Evolutionary conservation across 495 filamentous ascomycete species (phyloP), one percentile per base, ranked within the genome.

Genomic region (Talaromyces wortmannii): DNA sequence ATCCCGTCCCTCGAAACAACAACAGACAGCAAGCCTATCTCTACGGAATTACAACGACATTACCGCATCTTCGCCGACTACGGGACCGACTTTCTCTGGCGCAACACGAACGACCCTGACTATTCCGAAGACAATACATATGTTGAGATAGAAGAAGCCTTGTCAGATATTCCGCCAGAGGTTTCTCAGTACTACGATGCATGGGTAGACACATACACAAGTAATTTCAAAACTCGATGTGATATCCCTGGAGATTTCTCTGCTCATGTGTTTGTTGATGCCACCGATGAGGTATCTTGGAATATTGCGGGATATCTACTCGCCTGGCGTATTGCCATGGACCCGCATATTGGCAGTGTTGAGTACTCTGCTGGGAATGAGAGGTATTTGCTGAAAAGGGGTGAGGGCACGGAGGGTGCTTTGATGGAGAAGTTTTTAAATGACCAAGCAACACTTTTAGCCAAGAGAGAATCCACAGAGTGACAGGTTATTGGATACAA

Each of bases 391-490:
- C 23, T 63, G 5, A 52, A 52, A 29, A 54, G 48, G 16, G 58
- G 57, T 11, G 49, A 54, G 51, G 58, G 59, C 44, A 60, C 43
- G 4, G 44, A 15, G 15, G 17, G 16, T 46, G 49, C 50, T 46
- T 31, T 55, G 2, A 60, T 51, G 30, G 45, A 48, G 29, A 15
- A 3, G 7, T 61, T 59, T 57, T 23, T 65, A 15, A 33, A 61
- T 50, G 56, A 59, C 31, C 58, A 58, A 57, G 31, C 51, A 8
- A 40, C 44, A 18, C 36, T 61, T 44, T 51, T 62, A 33, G 33
- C 7, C 10, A 36, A 56, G 12, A 29, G 56, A 85, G 78, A 83
- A 89, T 32, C 48, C 13, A 7, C 17, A 8, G 18, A 50, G 23
- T 23, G 23, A 36, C 33, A 31, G 36, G 2, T 10, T 40, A 40